Evolutionary conservation across 2,329 filamentous ascomycete species (phyloP).

Genomic region (Cercospora sp.): DNA sequence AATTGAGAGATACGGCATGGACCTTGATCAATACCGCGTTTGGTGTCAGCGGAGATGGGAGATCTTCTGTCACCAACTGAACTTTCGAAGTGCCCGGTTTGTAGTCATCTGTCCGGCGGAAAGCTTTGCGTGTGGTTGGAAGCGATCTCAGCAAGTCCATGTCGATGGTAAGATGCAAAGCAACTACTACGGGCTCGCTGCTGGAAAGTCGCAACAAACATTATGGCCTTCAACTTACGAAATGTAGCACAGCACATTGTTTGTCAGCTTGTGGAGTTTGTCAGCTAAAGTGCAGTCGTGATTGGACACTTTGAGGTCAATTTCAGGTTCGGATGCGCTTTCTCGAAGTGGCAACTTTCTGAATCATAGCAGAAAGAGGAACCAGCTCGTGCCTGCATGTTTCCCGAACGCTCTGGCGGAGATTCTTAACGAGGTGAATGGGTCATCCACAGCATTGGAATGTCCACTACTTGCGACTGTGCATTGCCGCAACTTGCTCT

Average conservation of each 20-base stretch:
- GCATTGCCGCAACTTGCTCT: neutral
- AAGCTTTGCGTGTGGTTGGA: conserved; percentile 31
- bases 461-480: neutral
- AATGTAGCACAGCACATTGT: neutral
- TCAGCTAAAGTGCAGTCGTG: neutral
- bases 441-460: neutral
- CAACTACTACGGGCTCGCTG: no score
- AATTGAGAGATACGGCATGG: conserved; percentile 54
- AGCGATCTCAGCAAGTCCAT: neutral
- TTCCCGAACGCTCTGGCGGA: neutral
- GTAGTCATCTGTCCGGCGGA: conserved; percentile 40
- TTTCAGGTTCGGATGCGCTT: neutral
- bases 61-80: conserved; percentile 18
- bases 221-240: neutral
- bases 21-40: conserved; percentile 52
- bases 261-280: neutral
- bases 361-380: neutral
- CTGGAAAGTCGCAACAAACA: neutral
- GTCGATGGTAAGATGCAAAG: neutral
- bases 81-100: conserved; percentile 25
- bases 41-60: conserved; percentile 30
- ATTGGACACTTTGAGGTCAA: neutral
- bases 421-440: neutral
- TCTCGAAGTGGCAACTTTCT: neutral
- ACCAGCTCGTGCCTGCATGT: neutral